Evolutionary conservation across 169 alveolate species (phyloP).

Genomic region (Plasmodium cynomolgi): DNA sequence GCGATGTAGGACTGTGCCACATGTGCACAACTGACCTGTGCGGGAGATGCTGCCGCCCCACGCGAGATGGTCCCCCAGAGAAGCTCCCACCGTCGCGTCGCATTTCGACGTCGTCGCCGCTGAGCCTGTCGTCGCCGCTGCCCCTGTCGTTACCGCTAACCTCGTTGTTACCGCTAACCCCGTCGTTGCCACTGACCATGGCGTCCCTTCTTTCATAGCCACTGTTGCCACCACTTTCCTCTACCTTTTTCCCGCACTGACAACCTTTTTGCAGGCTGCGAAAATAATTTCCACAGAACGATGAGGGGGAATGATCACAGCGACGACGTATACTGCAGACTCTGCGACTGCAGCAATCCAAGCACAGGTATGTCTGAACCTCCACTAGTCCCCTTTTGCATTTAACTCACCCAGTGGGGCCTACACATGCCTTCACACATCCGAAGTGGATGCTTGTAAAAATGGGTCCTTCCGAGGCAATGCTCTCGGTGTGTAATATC

Average conservation of each 20-base stretch:
- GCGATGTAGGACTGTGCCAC: slow-evolving; percentile 19
- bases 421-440: neutral
- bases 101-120: neutral
- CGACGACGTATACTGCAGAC: slow-evolving; percentile 42
- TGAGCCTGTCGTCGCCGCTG: neutral
- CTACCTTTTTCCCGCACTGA: neutral
- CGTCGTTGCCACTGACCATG: neutral
- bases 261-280: slow-evolving; percentile 16
- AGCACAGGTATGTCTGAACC: slow-evolving; percentile 7
- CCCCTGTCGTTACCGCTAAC: neutral
- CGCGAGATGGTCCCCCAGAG: slow-evolving; percentile 30
- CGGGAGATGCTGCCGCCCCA: slow-evolving; percentile 48
- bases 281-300: slow-evolving; percentile 36
- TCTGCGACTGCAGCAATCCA: slow-evolving; percentile 58
- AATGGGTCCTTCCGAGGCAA: neutral
- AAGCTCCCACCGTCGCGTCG: neutral
- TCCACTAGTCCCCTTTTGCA: neutral
- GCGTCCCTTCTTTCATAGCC: neutral
- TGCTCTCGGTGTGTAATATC: neutral
- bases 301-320: slow-evolving; percentile 38
- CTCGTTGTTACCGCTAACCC: neutral
- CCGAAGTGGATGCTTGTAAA: neutral
- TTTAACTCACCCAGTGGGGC: neutral
- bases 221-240: neutral
- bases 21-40: slow-evolving; percentile 61